Base-by-base conservation (phyloP, 805 yeast species). In the Kuraishia floccosa region DNA sequence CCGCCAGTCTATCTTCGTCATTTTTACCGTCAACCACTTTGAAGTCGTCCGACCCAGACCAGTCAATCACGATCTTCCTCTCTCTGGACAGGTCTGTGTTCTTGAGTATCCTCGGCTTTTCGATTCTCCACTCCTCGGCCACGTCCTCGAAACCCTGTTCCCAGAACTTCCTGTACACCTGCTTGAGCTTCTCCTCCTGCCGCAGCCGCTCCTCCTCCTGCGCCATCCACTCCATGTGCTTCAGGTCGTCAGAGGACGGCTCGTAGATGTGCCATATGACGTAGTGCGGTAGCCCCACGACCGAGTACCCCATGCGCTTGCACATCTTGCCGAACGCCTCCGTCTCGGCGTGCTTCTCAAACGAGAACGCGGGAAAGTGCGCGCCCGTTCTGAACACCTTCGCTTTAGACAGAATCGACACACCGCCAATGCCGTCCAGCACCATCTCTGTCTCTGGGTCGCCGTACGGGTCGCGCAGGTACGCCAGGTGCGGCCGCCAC, bases 361-460 rank as follows among this genome's bases (percentile, higher is more conserved):
- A 89, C 23, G 96, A 83, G 50, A 89, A 89, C 1, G 96, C 97
- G 7, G 98, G 97, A 68, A 87, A 89, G 58, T 85, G 93, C 2
- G 93, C 77, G 9, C 98, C 98, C 17, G 69, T 59, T 40, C 85
- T 66, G 63, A 89, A 89, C 3, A 89, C 95, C 28, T 64, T 60
- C 2, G 96, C 96, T 52, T 81, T 83, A 27, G 94, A 69, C 41
- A 89, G 63, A 40, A 91, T 86, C 1, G 96, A 84, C 27, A 89
- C 98, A 41, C 97, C 98, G 17, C 98, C 98, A 43, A 89, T 86
- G 32, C 98, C 98, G 54, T 89, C 97, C 39, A 89, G 63, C 35
- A 79, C 87, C 80, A 89, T 79, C 49, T 85, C 94, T 27, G 79
- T 89, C 49, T 83, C 89, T 5, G 93, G 89, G 54, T 86, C 93